A percentile compares a stretch with the other conserved stretches of the same genome.
phyloP scores from a whole-genome alignment of 768 basidiomycete species.

The Rhodosporidiobolus odoratus region DNA sequence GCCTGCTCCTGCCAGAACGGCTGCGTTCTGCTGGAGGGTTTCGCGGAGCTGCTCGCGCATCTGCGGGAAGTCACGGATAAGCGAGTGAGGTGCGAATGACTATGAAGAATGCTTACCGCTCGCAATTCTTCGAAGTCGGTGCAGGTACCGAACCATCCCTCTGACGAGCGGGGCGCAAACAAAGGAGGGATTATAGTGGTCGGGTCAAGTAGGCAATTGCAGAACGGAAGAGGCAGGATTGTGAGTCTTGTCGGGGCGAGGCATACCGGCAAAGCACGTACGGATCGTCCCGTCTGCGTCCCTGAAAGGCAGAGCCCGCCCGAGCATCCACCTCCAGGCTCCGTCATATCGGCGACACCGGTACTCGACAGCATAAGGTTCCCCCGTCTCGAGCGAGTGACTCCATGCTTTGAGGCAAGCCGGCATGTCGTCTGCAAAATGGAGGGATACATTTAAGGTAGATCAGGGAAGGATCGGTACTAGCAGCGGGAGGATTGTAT shows the following conservation, averaged over 20 bases:
- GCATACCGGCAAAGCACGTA: too few relatives aligned
- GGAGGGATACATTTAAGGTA: too few relatives aligned
- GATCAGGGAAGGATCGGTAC: background rate
- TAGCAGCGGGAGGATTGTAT: background rate
- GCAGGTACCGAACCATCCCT: conserved; percentile 36
- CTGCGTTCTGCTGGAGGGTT: conserved; percentile 25
- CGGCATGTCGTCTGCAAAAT: conserved; percentile 39
- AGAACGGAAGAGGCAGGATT: background rate
- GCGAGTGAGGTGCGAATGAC: conserved; percentile 17
- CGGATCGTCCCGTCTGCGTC: conserved; percentile 30
- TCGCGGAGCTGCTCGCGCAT: conserved; percentile 27
- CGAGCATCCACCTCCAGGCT: conserved; percentile 35
- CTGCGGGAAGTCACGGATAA: conserved; percentile 3
- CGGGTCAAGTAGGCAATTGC: too few relatives aligned
- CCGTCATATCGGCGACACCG: conserved; percentile 36
- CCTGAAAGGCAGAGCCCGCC: conserved; percentile 25
- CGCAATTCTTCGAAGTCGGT: conserved; percentile 40
- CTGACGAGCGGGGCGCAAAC: background rate
- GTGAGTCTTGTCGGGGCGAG: too few relatives aligned
- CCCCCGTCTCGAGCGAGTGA: conserved; percentile 34
- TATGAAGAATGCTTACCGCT: too few relatives aligned
- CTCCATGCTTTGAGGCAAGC: conserved; percentile 19
- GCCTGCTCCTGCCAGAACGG: conserved; percentile 22
- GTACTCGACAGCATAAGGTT: conserved; percentile 36
- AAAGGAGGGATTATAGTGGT: background rate